Evolutionary conservation across 2,329 filamentous ascomycete genomes (phyloP).

Genomic region (Penicillium sp.): DNA sequence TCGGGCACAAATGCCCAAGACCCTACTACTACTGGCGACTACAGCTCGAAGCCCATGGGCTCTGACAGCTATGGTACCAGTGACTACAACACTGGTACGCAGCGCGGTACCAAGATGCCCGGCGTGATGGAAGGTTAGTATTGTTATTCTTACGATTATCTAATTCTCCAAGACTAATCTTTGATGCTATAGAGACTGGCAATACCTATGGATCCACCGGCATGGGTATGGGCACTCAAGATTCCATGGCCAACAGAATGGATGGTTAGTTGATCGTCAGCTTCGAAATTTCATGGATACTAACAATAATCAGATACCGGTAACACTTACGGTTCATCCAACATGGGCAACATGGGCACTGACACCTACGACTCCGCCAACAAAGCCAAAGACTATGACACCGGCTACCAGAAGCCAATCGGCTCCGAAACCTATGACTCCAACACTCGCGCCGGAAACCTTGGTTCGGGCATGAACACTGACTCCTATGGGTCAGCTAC

Average conservation of each 20-base stretch:
- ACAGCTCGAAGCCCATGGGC: slow-evolving; percentile 2
- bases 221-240: slow-evolving; percentile 1
- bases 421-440: not conserved
- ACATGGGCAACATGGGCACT: slow-evolving; percentile 1
- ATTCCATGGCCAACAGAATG: slow-evolving; percentile 1
- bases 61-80: not conserved
- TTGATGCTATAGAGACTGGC: not conserved
- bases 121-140: slow-evolving; percentile 1
- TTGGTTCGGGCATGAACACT: not conserved
- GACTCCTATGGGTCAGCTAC: not conserved
- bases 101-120: not conserved
- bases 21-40: not conserved
- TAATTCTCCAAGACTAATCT: not conserved
- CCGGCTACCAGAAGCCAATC: not conserved
- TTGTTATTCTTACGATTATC: no score
- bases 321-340: not conserved
- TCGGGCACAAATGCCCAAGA: not conserved
- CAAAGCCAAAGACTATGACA: not conserved
- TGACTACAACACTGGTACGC: not conserved
- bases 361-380: not conserved
- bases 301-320: not conserved
- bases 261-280: not conserved
- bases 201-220: slow-evolving; percentile 4
- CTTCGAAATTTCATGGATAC: not conserved
- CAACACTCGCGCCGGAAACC: not conserved